Evolutionary conservation across 768 basidiomycete species (phyloP).

Genomic region (Sutorius australiensis): DNA sequence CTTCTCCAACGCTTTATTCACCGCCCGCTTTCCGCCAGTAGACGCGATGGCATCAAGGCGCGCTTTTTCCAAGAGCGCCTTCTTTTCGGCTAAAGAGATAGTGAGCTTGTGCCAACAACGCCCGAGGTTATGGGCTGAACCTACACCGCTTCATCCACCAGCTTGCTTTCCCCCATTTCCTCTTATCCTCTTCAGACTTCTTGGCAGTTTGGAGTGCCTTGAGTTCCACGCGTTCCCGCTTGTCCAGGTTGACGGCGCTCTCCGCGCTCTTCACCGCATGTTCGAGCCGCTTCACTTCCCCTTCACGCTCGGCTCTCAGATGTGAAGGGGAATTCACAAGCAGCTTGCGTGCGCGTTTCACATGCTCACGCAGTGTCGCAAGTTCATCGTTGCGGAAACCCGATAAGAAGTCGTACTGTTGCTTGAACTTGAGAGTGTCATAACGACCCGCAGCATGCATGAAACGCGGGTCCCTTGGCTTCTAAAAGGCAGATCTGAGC

Average conservation of each 20-base stretch:
- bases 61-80: constrained; percentile 65
- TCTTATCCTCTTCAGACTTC: constrained; percentile 54
- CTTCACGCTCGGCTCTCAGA: constrained; percentile 54
- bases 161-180: constrained; percentile 68
- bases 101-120: background rate
- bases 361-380: constrained; percentile 54
- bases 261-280: constrained; percentile 71
- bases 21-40: constrained; percentile 73
- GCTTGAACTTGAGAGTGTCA: constrained; percentile 57
- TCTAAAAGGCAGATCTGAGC: constrained; percentile 38
- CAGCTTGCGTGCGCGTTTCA: constrained; percentile 66
- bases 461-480: constrained; percentile 86
- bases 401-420: constrained; percentile 73
- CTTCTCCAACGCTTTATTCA: constrained; percentile 86
- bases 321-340: constrained; percentile 58
- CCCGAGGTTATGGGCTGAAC: constrained; percentile 19
- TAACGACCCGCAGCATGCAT: constrained; percentile 67
- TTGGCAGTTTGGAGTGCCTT: constrained; percentile 52
- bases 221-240: constrained; percentile 64
- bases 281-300: constrained; percentile 69
- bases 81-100: constrained; percentile 63
- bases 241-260: constrained; percentile 71
- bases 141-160: constrained; percentile 86
- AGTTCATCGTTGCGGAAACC: constrained; percentile 65
- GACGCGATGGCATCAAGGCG: constrained; percentile 75